Conservation (phyloP, 352 stramenopile genomes). For the Phytophthora palmivora region DNA sequence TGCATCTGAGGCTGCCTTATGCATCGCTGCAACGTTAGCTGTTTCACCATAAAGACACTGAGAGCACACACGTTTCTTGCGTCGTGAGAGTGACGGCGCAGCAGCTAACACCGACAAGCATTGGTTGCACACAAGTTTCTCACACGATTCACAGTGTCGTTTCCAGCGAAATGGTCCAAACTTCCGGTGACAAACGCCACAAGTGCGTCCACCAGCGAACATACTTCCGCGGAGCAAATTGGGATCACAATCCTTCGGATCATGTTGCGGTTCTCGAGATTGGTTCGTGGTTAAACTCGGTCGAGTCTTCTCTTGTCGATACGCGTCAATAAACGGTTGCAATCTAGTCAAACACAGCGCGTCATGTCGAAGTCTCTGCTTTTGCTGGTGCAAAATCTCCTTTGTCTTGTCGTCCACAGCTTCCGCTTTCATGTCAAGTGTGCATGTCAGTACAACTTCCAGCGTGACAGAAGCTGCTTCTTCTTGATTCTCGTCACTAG, state of each 20-base stretch:
- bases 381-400: conserved; percentile 40
- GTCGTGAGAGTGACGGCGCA: conserved; percentile 51
- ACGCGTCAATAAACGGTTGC: conserved; percentile 58
- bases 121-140: conserved; percentile 63
- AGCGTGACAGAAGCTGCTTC: conserved; percentile 49
- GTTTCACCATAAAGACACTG: conserved; percentile 67
- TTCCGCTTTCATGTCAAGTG: conserved; percentile 30
- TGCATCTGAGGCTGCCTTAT: conserved; percentile 13
- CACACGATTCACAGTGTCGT: conserved; percentile 67
- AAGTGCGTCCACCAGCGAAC: conserved; percentile 35
- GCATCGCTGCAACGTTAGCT: conserved; percentile 19
- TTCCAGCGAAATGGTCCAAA: conserved; percentile 86
- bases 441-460: conserved; percentile 69
- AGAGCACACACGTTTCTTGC: conserved; percentile 77
- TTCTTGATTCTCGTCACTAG: neutral
- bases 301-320: conserved; percentile 43
- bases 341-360: conserved; percentile 65
- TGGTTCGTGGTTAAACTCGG: neutral
- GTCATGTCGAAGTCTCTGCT: conserved; percentile 59
- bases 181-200: conserved; percentile 62
- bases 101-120: conserved; percentile 70
- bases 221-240: conserved; percentile 26
- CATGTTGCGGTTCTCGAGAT: conserved; percentile 22
- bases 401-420: conserved; percentile 25
- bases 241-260: conserved; percentile 41